Evolutionary conservation across 305 asterid genomes (phyloP).

Genomic region (Caryopteris hybrid): DNA sequence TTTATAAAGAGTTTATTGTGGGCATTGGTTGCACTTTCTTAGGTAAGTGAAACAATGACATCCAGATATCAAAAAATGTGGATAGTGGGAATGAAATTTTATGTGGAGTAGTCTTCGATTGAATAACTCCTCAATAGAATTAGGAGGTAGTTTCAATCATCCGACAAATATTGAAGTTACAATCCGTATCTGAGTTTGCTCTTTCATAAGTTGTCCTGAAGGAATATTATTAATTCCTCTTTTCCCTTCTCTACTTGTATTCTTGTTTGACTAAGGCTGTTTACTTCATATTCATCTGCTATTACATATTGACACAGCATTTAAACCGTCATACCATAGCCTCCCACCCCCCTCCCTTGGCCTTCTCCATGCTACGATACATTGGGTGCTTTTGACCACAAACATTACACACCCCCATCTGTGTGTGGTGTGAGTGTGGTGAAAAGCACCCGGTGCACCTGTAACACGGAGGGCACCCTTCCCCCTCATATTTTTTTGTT

Average conservation of each 20-base stretch:
- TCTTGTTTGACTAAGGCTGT: not conserved
- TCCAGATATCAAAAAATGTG: not conserved
- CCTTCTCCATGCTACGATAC: no score
- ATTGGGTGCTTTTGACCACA: no score
- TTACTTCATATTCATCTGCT: not conserved
- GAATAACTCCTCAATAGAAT: not conserved
- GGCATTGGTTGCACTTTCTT: not conserved
- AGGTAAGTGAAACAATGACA: not conserved
- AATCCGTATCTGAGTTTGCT: not conserved
- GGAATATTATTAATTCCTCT: no score
- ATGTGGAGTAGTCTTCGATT: not conserved
- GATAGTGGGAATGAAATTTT: not conserved
- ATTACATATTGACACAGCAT: not conserved
- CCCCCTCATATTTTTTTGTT: not conserved
- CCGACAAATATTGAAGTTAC: not conserved
- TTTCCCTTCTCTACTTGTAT: not conserved
- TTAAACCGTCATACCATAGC: not conserved
- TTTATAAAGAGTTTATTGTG: constrained; percentile 3
- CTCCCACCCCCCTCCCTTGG: no score
- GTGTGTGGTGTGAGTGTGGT: no score
- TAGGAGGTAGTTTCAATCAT: not conserved
- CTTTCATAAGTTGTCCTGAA: not conserved
- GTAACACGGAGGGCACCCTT: no score
- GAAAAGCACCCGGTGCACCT: no score
- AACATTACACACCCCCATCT: no score